These are phyloP conservation scores for Angomonas deanei DNA, from an alignment of 208 protist genomes.

Conservation along the genomic window DNA sequence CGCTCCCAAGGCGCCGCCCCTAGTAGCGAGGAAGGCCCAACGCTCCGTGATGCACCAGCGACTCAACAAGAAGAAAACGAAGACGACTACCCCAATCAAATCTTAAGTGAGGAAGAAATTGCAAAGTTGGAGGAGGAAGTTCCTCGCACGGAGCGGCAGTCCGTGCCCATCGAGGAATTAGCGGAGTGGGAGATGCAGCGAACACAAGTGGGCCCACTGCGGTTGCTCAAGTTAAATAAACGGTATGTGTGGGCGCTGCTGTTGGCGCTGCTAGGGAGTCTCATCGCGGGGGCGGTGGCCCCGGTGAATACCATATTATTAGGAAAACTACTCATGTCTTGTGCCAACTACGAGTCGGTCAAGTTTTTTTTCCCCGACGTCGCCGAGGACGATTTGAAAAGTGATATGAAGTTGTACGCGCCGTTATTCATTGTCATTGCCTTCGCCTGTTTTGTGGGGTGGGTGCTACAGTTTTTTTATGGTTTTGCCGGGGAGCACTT, in stretches of 20 bases:
- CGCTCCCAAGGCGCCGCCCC: conserved; percentile 38
- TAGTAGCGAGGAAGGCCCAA: not conserved
- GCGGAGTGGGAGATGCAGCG: conserved; percentile 48
- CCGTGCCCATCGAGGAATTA: conserved; percentile 48
- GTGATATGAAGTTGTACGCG: conserved; percentile 32
- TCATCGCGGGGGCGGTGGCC: conserved; percentile 21
- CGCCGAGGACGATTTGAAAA: conserved; percentile 17
- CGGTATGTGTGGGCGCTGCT: conserved; percentile 28
- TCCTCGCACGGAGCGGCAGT: conserved; percentile 43
- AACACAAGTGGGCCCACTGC: conserved; percentile 27
- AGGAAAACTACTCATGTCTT: conserved; percentile 36
- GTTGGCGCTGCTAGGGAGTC: conserved; percentile 45
- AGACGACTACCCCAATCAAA: conserved; percentile 17
- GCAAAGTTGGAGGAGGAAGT: conserved; percentile 33
- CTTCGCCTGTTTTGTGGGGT: conserved; percentile 25
- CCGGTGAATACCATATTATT: conserved; percentile 52
- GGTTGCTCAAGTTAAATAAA: conserved; percentile 34
- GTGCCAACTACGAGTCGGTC: too few species aligned
- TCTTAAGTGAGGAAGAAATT: conserved; percentile 38
- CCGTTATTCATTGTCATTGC: conserved; percentile 49
- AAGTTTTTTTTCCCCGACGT: too few species aligned
- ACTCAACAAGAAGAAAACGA: too few species aligned
- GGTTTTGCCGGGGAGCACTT: conserved; percentile 66
- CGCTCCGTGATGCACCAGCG: too few species aligned
- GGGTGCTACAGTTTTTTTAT: conserved; percentile 53